phyloP scores from a whole-genome alignment of 805 yeast species.

The Spathaspora sp. region DNA sequence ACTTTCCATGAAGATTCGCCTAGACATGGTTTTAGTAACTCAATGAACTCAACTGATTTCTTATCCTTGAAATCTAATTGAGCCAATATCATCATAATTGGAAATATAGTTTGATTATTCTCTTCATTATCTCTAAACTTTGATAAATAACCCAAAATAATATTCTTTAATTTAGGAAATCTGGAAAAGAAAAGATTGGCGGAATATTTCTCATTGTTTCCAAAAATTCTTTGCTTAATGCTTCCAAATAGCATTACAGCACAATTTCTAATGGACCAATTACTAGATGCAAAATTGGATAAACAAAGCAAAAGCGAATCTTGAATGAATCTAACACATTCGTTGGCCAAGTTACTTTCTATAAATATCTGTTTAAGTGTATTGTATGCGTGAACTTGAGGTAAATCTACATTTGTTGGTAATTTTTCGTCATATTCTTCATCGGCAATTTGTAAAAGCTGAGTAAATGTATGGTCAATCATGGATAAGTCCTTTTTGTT shows the following conservation, averaged over 20 bases:
- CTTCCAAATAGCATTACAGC: slow-evolving; percentile 91
- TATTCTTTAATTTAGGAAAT: slow-evolving; percentile 49
- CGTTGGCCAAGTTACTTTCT: slow-evolving; percentile 62
- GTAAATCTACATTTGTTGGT: slow-evolving; percentile 61
- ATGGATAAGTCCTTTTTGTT: slow-evolving; percentile 13
- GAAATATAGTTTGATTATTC: slow-evolving; percentile 55
- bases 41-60: not conserved
- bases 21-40: slow-evolving; percentile 28
- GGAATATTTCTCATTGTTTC: slow-evolving; percentile 45
- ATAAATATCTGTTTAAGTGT: slow-evolving; percentile 71
- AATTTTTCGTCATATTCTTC: slow-evolving; percentile 43
- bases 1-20: slow-evolving; percentile 69
- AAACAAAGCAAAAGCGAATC: slow-evolving; percentile 60
- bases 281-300: slow-evolving; percentile 54
- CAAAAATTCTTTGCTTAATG: slow-evolving; percentile 76
- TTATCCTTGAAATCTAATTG: slow-evolving; percentile 52
- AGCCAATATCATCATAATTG: slow-evolving; percentile 70
- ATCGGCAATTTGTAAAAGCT: slow-evolving; percentile 53
- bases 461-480: slow-evolving; percentile 39
- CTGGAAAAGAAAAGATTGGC: slow-evolving; percentile 71
- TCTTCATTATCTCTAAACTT: slow-evolving; percentile 15
- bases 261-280: slow-evolving; percentile 90
- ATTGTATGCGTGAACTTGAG: slow-evolving; percentile 93
- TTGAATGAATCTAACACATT: slow-evolving; percentile 50
- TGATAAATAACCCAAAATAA: slow-evolving; percentile 44